Base-by-base conservation (phyloP, 1,284 basidiomycete species). In the Testicularia cyperi region DNA sequence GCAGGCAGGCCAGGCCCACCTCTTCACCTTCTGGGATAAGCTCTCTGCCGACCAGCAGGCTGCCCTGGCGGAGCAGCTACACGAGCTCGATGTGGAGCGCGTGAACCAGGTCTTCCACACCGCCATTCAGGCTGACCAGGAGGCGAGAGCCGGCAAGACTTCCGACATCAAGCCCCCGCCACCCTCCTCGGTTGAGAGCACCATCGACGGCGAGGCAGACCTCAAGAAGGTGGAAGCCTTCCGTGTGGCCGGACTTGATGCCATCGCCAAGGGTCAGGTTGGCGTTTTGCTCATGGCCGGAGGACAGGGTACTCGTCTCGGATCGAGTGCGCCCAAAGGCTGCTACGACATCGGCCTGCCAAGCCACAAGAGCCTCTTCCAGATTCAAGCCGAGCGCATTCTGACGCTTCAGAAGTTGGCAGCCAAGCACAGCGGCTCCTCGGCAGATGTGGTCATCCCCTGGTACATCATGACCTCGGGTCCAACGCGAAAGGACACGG, bases 381-480 rank as follows among this genome's bases (percentile, higher is more conserved):
- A 96, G 77, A 87, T 90, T 68, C 95, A 99, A 79, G 95, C 92
- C 5, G 92, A 95, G 79, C 85, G 94, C 39, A 96, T 99, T 76
- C 81, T 82, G 38, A 84, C 86, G 48, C 80, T 99, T 39, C 88
- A 94, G 78, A 78, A 79, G 22, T 78, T 97, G 35, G 92, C 92
- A 0, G 49, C 49, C 5, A 16, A 51, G 37, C 36, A 53, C 31
- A 79, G 82, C 38, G 79, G 75, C 37, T 80, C 81, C 43, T 84
- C 83, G 67, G 77, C 82, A 13, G 82, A 83, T 3, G 65, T 68
- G 23, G 85, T 87, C 40, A 84, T 97, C 54, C 88, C 70, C 85
- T 98, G 95, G 95, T 98, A 96, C 80, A 85, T 99, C 73, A 99
- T 99, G 95, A 98, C 94, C 47, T 92, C 89, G 72, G 92, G 92